Conservation (phyloP, 805 yeast genomes). For the Pichia pseudocactophila region DNA sequence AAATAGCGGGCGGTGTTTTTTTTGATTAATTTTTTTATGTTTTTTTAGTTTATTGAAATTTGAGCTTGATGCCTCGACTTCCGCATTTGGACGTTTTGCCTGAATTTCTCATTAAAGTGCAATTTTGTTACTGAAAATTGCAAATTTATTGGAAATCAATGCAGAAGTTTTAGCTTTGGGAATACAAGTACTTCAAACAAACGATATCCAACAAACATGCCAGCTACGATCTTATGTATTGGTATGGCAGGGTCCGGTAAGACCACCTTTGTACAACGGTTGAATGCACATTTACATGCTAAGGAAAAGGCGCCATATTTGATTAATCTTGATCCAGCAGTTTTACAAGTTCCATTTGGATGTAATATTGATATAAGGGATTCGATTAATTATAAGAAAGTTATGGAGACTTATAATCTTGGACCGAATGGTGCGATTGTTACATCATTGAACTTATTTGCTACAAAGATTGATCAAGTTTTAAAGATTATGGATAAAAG, state of each 20-base stretch:
- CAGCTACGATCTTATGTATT: slow-evolving; percentile 32
- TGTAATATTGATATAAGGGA: slow-evolving; percentile 94
- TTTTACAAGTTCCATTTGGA: slow-evolving; percentile 84
- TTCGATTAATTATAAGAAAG: slow-evolving; percentile 89
- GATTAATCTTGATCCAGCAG: slow-evolving; percentile 94
- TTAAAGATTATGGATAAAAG: slow-evolving; percentile 77
- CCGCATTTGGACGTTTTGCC: too few species aligned
- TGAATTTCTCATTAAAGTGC: too few species aligned
- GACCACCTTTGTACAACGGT: slow-evolving; percentile 93
- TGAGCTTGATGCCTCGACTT: too few species aligned
- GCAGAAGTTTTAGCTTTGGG: too few species aligned
- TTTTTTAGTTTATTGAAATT: too few species aligned
- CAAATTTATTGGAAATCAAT: too few species aligned
- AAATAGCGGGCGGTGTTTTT: too few species aligned
- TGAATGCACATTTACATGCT: slow-evolving; percentile 80
- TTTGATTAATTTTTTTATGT: too few species aligned
- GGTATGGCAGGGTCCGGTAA: slow-evolving; percentile 73
- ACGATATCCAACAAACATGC: slow-evolving; percentile 12
- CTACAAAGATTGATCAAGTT: slow-evolving; percentile 96
- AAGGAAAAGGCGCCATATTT: slow-evolving; percentile 77
- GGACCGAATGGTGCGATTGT: slow-evolving; percentile 99
- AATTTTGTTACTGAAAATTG: too few species aligned
- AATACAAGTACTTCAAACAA: neutral
- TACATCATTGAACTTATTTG: slow-evolving; percentile 81
- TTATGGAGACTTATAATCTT: slow-evolving; percentile 87